Percentiles rank a stretch among this genome's conserved stretches.
phyloP scores from a whole-genome alignment of 768 basidiomycete genomes.

The Serendipita sp. region DNA sequence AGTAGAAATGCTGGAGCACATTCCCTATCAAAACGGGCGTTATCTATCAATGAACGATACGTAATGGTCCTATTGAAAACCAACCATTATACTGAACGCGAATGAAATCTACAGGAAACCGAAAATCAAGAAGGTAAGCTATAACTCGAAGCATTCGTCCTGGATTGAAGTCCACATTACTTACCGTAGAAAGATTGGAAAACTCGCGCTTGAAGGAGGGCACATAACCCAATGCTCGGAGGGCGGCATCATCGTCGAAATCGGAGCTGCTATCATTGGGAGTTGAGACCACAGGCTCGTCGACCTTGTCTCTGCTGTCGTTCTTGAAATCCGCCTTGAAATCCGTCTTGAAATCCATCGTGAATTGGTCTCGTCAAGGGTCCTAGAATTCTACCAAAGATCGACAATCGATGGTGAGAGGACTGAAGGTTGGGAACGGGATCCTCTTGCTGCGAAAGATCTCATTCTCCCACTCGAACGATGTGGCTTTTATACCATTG shows the following conservation, averaged over 20 bases:
- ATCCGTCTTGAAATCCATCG: background rate
- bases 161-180: background rate
- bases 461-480: too few relatives aligned
- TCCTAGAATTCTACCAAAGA: background rate
- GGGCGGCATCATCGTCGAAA: constrained; percentile 6
- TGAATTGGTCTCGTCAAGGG: background rate
- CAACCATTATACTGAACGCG: background rate
- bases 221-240: constrained; percentile 6
- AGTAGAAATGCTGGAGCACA: background rate
- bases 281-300: background rate
- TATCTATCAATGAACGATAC: background rate
- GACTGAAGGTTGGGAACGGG: background rate
- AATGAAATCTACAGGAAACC: background rate
- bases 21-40: background rate
- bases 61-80: background rate
- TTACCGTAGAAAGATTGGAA: constrained; percentile 7
- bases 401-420: background rate
- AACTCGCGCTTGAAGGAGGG: constrained; percentile 9
- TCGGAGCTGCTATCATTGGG: background rate
- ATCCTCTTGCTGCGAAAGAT: background rate
- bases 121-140: background rate
- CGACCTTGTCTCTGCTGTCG: background rate
- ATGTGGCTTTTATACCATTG: too few relatives aligned
- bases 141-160: background rate
- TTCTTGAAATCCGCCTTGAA: background rate